Conservation (phyloP, 352 stramenopile species). For the Phytophthora cactorum region DNA sequence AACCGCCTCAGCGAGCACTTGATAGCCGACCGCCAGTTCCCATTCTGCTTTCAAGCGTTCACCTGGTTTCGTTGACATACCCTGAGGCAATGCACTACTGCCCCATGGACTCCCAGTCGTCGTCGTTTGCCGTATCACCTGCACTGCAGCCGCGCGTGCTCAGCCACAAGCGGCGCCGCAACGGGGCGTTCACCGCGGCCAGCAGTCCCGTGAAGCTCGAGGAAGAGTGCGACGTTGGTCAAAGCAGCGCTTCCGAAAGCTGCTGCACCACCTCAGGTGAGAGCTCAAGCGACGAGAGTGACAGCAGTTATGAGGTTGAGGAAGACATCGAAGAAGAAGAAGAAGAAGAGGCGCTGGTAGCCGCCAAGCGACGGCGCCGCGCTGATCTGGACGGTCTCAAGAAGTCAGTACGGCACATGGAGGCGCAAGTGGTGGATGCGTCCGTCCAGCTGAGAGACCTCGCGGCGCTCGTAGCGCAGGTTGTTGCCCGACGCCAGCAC, state of each 20-base stretch:
- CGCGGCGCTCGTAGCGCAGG: slow-evolving; percentile 45
- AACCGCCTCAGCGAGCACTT: slow-evolving; percentile 11
- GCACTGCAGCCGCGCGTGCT: slow-evolving; percentile 5
- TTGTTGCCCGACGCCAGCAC: slow-evolving; percentile 44
- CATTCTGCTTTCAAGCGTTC: slow-evolving; percentile 20
- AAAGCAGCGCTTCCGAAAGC: slow-evolving; percentile 7
- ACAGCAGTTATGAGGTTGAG: slow-evolving; percentile 16
- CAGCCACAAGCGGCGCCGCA: slow-evolving; percentile 39
- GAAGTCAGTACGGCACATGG: slow-evolving; percentile 46
- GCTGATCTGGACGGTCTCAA: slow-evolving; percentile 38
- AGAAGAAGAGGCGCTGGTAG: slow-evolving; percentile 16
- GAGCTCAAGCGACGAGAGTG: slow-evolving; percentile 41
- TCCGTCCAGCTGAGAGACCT: slow-evolving; percentile 53
- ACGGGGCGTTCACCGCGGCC: slow-evolving; percentile 5
- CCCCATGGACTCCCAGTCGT: slow-evolving; percentile 11
- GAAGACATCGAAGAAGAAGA: slow-evolving; percentile 4
- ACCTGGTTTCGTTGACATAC: slow-evolving; percentile 8
- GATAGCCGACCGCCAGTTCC: slow-evolving; percentile 32
- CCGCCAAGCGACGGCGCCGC: slow-evolving; percentile 43
- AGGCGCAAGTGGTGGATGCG: slow-evolving; percentile 53
- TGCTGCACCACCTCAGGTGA: slow-evolving; percentile 40
- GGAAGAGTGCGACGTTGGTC: neutral
- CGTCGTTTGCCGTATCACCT: neutral
- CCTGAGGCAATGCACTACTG: slow-evolving; percentile 13
- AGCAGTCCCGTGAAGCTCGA: neutral